Evolutionary conservation across 2,329 filamentous ascomycete genomes (phyloP), one percentile per base, ranked within the genome.

Genomic region (Septoria petroselini): DNA sequence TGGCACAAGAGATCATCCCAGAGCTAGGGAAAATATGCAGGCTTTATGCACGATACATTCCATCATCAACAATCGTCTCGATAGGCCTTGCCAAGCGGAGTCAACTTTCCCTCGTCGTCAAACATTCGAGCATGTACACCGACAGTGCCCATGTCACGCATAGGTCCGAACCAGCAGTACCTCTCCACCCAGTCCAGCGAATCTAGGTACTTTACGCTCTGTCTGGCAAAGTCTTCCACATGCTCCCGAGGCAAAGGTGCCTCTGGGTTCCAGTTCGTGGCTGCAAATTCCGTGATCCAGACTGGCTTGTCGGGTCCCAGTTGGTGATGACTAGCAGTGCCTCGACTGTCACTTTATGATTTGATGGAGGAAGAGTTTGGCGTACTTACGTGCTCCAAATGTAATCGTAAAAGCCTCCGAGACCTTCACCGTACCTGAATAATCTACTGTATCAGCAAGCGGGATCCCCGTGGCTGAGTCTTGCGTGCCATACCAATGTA

Each of bases 141-240:
- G n/a, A 67, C 65, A 15, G 58, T 64, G 7, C 62, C 65, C 2
- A 43, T 53, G 34, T 66, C 56, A 30, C 64, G 48, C 62, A 65
- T 65, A 12, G 63, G 50, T 3, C 63, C 65, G 55, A 66, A 67
- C 61, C 64, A 66, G 19, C 58, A 59, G 57, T 65, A 67, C 40
- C 61, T 41, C 52, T 66, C 64, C 19, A 67, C 61, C 65, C 65
- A 66, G 18, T 66, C 64, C 48, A 66, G 27, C 15, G 48, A 46
- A 41, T 67, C 65, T 3, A 67, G 51, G 52, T 66, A 66, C 53
- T 61, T 62, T 7, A 55, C 49, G 45, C 51, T 60, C 21, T 62
- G 58, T 41, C 31, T 48, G 29, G 60, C 58, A 53, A 67, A 66
- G 15, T 34, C 41, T 55, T 64, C 62, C 2, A 67, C 65, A 43